A percentile compares a stretch with the other conserved stretches of the same genome.
Conservation (phyloP, 2,329 filamentous ascomycete species). For the Beauveria medogensis region DNA sequence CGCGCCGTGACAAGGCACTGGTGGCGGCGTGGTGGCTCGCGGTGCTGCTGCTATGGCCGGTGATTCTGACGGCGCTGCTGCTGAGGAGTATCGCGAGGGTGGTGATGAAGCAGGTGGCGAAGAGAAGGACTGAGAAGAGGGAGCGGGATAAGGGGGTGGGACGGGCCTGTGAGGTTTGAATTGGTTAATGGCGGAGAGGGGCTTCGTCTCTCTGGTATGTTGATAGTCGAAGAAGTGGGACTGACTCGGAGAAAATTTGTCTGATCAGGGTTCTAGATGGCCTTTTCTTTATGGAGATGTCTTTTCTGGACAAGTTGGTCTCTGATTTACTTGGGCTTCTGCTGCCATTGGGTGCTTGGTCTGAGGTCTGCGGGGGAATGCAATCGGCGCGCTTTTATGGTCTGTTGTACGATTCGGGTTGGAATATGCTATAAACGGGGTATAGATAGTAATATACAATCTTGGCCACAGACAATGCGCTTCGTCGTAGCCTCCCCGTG, state of each 20-base stretch:
- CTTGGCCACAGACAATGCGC: not conserved
- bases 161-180: too few species aligned
- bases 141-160: not conserved
- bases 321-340: not conserved
- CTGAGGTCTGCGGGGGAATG: too few species aligned
- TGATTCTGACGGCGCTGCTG: constrained; percentile 60
- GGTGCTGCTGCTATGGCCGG: constrained; percentile 34
- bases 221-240: too few species aligned
- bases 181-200: too few species aligned
- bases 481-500: not conserved
- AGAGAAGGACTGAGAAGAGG: not conserved
- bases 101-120: not conserved
- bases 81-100: not conserved
- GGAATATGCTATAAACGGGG: not conserved
- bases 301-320: not conserved
- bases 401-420: not conserved
- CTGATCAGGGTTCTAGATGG: not conserved
- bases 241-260: too few species aligned
- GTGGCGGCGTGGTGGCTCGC: constrained; percentile 23
- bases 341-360: not conserved
- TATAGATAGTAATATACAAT: not conserved
- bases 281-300: not conserved
- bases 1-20: constrained; percentile 14
- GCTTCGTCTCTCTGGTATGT: too few species aligned
- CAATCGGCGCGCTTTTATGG: not conserved